phyloP scores from a whole-genome alignment of 768 basidiomycete species.

The Tylopilus subfusipes region DNA sequence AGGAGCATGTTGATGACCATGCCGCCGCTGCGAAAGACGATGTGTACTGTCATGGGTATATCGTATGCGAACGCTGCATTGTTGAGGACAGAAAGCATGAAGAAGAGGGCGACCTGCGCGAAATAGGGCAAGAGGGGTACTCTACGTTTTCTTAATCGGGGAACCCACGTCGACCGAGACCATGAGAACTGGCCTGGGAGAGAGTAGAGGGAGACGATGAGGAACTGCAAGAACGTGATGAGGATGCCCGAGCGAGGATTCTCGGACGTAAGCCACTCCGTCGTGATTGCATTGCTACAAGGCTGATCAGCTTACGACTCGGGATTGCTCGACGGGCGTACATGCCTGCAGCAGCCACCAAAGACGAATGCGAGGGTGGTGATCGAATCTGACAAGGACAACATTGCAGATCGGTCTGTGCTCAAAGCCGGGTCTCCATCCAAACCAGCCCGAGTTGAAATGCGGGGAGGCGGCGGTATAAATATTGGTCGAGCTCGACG shows the following conservation, averaged over 20 bases:
- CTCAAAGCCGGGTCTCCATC: not conserved
- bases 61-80: conserved; percentile 86
- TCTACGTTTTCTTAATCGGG: conserved; percentile 54
- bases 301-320: not conserved
- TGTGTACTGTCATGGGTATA: conserved; percentile 91
- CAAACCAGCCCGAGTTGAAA: not conserved
- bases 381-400: conserved; percentile 44
- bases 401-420: conserved; percentile 3
- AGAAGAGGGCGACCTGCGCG: conserved; percentile 79
- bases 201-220: conserved; percentile 70
- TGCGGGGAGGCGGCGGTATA: not conserved
- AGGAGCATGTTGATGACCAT: conserved; percentile 80
- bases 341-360: conserved; percentile 89
- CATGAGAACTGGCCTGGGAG: conserved; percentile 58
- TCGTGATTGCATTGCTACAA: conserved; percentile 71
- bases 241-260: conserved; percentile 74
- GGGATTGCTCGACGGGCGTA: conserved; percentile 19
- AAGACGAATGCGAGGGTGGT: conserved; percentile 73
- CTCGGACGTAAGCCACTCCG: conserved; percentile 67
- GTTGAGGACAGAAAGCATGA: conserved; percentile 75
- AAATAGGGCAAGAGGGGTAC: conserved; percentile 74
- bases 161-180: conserved; percentile 21
- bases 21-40: conserved; percentile 90
- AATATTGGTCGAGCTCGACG: not conserved
- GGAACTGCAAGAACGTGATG: conserved; percentile 85